These are phyloP conservation scores for Solanum pimpinellifolium DNA, from an alignment of 257 asterid species.

Conservation along the genomic window DNA sequence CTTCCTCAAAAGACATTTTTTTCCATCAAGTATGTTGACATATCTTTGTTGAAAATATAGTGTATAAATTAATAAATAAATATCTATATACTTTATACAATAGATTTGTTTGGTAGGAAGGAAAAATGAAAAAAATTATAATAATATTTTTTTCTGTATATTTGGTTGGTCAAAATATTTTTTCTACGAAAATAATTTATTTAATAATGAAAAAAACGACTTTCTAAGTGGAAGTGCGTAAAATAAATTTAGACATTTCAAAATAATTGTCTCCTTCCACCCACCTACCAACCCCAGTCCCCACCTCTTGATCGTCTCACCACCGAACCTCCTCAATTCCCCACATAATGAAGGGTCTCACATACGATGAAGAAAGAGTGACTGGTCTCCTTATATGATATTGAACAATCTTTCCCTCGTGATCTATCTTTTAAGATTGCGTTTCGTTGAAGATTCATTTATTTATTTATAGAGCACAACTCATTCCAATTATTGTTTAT, in stretches of 20 bases:
- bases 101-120: neutral
- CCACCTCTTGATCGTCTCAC: neutral
- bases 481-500: neutral
- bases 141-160: too few relatives aligned
- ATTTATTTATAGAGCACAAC: neutral
- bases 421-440: neutral
- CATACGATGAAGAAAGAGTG: neutral
- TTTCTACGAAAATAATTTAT: fast-evolving
- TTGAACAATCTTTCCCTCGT: fast-evolving
- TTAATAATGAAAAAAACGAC: neutral
- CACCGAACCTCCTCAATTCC: neutral
- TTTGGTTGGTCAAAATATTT: neutral
- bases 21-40: neutral
- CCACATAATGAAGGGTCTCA: neutral
- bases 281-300: neutral
- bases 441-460: neutral
- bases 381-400: fast-evolving
- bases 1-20: neutral
- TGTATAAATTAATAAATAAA: neutral
- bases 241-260: neutral
- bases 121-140: neutral
- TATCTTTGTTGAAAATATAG: neutral
- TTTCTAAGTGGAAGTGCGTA: neutral
- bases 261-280: neutral
- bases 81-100: neutral